Evolutionary conservation across 2,329 filamentous ascomycete species (phyloP).

Genomic region (Verticillium tricorpus): DNA sequence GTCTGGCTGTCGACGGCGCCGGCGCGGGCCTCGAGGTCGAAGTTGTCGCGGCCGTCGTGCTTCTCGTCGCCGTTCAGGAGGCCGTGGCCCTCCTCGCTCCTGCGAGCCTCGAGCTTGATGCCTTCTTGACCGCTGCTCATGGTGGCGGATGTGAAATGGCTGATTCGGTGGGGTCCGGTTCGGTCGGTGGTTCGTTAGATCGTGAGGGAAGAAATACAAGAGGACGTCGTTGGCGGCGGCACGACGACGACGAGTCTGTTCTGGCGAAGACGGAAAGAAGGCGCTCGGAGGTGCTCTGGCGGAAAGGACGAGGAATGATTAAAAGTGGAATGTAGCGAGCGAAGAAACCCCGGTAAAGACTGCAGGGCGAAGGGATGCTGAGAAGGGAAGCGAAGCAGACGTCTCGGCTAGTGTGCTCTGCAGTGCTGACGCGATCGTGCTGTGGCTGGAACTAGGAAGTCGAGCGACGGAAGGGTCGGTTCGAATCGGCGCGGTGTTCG

Average conservation of each 20-base stretch:
- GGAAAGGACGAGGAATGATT: not conserved
- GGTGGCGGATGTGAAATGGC: not conserved
- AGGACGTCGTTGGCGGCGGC: slow-evolving; percentile 1
- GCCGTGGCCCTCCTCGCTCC: slow-evolving; percentile 14
- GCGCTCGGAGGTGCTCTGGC: not conserved
- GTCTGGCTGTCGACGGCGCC: slow-evolving; percentile 6
- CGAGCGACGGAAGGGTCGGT: not conserved
- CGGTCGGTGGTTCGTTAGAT: slow-evolving; percentile 4
- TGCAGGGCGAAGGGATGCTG: not conserved
- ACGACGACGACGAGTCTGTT: no score
- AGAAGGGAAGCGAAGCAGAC: not conserved
- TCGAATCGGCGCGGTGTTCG: not conserved
- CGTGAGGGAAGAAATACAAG: slow-evolving; percentile 5
- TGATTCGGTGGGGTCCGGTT: not conserved
- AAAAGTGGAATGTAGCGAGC: not conserved
- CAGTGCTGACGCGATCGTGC: not conserved
- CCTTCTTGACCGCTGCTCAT: slow-evolving; percentile 14
- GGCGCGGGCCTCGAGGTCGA: slow-evolving; percentile 12
- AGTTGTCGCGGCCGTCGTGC: slow-evolving; percentile 9
- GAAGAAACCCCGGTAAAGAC: slow-evolving; percentile 2
- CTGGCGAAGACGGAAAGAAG: not conserved
- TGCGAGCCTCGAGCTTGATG: slow-evolving; percentile 11
- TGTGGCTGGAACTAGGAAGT: not conserved
- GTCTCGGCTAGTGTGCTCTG: not conserved
- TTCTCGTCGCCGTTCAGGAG: slow-evolving; percentile 15